Evolutionary conservation across 75 land plant genomes (phyloP).

Genomic region (Sequoiadendron giganteum): DNA sequence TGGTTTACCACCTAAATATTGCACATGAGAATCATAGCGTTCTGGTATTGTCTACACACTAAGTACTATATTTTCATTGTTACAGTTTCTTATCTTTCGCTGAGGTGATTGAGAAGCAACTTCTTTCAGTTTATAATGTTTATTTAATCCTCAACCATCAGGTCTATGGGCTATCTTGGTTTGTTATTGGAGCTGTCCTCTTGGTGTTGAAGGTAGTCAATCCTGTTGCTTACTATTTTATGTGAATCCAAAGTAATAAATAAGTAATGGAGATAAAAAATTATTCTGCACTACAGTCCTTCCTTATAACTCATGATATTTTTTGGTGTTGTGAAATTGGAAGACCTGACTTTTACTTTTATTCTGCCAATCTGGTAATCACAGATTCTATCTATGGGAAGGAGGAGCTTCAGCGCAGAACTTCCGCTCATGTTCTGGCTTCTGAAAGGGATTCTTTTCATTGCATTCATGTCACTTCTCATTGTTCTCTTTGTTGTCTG

Average conservation of each 20-base stretch:
- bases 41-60: constrained; percentile 41
- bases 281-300: neutral
- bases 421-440: constrained; percentile 96
- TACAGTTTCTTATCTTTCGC: neutral
- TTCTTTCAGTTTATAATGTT: constrained; percentile 1
- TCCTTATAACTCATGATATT: neutral
- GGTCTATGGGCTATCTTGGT: constrained; percentile 98
- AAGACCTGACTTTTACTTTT: neutral
- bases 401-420: constrained; percentile 79
- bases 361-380: neutral
- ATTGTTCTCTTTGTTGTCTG: constrained; percentile 67
- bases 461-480: constrained; percentile 75
- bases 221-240: neutral
- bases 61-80: constrained; percentile 7
- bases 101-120: neutral
- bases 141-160: constrained; percentile 19
- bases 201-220: constrained; percentile 72
- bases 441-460: constrained; percentile 79
- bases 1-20: constrained; percentile 90
- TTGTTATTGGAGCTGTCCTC: constrained; percentile 65
- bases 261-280: neutral
- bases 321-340: neutral
- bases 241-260: neutral
- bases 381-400: constrained; percentile 94
- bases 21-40: constrained; percentile 50